Percentiles rank a stretch among this genome's conserved stretches.
Conservation (phyloP, 352 stramenopile genomes). For the Phytopythium helicoides region DNA sequence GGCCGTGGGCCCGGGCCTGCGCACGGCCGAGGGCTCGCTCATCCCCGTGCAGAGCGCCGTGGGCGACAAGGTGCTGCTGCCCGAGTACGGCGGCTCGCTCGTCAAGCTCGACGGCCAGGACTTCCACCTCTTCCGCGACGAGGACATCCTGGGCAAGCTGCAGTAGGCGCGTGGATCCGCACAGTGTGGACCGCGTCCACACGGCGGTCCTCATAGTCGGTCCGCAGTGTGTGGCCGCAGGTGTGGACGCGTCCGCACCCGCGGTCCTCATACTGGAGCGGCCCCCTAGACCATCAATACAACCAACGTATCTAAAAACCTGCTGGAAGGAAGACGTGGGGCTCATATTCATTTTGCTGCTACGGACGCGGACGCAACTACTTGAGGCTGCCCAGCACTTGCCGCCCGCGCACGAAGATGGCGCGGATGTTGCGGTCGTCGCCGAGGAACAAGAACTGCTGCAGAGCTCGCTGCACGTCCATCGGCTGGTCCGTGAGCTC, state of each 20-base stretch:
- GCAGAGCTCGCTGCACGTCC: conserved; percentile 73
- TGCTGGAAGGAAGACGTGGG: too few relatives aligned
- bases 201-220: neutral
- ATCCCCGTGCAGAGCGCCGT: conserved; percentile 85
- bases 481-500: conserved; percentile 33
- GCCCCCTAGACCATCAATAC: too few relatives aligned
- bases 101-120: conserved; percentile 93
- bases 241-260: too few relatives aligned
- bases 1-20: conserved; percentile 90
- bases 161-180: conserved; percentile 44
- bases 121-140: conserved; percentile 94
- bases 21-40: conserved; percentile 86
- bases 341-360: too few relatives aligned
- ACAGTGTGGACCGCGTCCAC: neutral
- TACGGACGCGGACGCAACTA: too few relatives aligned
- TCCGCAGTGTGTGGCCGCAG: too few relatives aligned
- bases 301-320: too few relatives aligned
- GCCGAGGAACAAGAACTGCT: conserved; percentile 91
- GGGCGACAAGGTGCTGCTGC: conserved; percentile 95
- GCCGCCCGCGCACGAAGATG: conserved; percentile 76
- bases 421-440: conserved; percentile 89
- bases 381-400: too few relatives aligned
- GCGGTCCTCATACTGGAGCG: too few relatives aligned
- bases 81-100: conserved; percentile 94
- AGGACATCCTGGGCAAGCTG: conserved; percentile 97